A percentile compares a stretch with the other conserved stretches of the same genome.
Conservation (phyloP, 179 eudicot genomes). For the Carnegiea gigantea region DNA sequence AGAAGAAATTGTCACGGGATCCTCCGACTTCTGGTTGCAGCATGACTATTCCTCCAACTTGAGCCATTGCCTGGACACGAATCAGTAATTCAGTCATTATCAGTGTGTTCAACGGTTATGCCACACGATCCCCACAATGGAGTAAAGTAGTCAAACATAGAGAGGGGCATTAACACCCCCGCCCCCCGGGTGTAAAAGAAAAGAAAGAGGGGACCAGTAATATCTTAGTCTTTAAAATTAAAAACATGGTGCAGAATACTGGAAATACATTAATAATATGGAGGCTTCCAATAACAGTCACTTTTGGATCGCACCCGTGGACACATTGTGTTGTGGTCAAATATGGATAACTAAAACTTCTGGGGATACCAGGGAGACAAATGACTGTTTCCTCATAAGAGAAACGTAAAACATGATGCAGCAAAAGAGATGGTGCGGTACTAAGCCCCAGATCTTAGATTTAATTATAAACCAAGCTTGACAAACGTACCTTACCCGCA, state of each 20-base stretch:
- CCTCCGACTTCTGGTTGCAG: constrained; percentile 97
- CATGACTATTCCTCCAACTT: constrained; percentile 94
- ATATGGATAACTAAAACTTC: background rate
- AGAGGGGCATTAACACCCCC: background rate
- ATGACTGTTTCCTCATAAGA: too few relatives aligned
- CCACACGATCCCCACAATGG: too few relatives aligned
- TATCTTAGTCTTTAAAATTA: background rate
- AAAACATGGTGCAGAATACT: background rate
- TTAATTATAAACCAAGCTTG: too few relatives aligned
- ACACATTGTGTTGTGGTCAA: background rate
- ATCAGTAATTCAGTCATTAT: background rate
- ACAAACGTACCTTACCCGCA: too few relatives aligned
- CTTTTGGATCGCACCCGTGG: background rate
- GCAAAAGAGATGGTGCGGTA: too few relatives aligned
- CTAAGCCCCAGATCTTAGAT: too few relatives aligned
- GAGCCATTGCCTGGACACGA: constrained; percentile 90
- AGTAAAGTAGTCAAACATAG: background rate
- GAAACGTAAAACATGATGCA: too few relatives aligned
- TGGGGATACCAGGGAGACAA: background rate
- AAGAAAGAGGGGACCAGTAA: too few relatives aligned
- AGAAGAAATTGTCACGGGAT: constrained; percentile 77
- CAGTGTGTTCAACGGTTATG: background rate
- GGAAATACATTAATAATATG: background rate
- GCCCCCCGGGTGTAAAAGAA: too few relatives aligned
- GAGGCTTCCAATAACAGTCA: background rate